Evolutionary conservation across 495 filamentous ascomycete genomes (phyloP), one percentile per base, ranked within the genome.

Genomic region (Hypoxylon rickii): DNA sequence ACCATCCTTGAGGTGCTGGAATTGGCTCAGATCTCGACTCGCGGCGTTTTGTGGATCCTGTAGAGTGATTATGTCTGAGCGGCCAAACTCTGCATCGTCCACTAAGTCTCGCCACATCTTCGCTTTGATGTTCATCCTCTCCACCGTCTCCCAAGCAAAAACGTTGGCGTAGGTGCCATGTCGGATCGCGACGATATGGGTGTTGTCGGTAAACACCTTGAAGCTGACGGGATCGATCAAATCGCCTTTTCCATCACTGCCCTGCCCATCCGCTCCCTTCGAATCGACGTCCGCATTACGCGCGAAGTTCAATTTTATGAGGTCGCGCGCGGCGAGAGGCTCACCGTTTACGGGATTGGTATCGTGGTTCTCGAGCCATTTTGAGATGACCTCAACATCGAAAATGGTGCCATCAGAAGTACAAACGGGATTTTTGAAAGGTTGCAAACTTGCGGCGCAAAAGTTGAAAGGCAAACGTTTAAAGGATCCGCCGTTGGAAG

Each of bases 161-260:
- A 96, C 95, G 74, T 97, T 97, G 26, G 90, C 91, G 31, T 90
- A 89, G 32, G 66, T 82, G 13, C 77, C 79, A 61, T 89, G 90
- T 40, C 86, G 78, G 52, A 99, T 75, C 21, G 92, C 92, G 37
- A 97, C 89, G 37, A 99, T 88, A 68, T 99, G 94, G 7, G 95
- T 96, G 69, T 97, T 97, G 68, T 99, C 92, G 31, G 94, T 99
- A 61, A 99, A 86, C 8, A 94, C 86, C 73, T 99, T 99, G 78
- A 87, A 97, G 2, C 90, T 96, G 16, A 99, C 93, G 1, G 94
- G 94, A 69, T 99, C 94, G 56, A 96, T 89, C 61, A 90, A 89
- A 61, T 98, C 95, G 47, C 86, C 90, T 48, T 79, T 74, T 41
- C 72, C 73, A 43, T 75, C 73, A 34, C 70, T 70, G 0, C 68